Evolutionary conservation across 1,284 basidiomycete genomes (phyloP), one percentile per base, ranked within the genome.

Genomic region (Termitomyces sp.): DNA sequence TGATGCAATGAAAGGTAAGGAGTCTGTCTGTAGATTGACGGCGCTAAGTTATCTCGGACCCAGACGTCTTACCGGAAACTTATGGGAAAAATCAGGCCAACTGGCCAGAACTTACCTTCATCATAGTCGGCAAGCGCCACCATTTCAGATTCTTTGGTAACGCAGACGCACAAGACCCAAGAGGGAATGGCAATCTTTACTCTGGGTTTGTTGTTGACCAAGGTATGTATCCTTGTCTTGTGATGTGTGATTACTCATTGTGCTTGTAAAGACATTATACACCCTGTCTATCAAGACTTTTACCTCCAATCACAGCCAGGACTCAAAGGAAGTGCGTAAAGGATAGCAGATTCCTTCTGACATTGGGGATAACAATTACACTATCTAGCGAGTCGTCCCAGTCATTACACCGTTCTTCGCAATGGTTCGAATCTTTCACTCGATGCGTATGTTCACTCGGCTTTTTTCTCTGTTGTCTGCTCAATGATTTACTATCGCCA

Each of bases 41-140:
- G 30, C 34, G 15, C 19, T 17, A 3, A 17, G 21, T n/a, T 42
- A 31, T 31, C 6, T 33, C 8, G 6, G 33, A 40, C 43, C 7
- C 24, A 58, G 58, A 40, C 8, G 49, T 48, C 26, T 28, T 63
- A 2, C 44, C 19, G 8, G 45, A 55, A 6, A 44, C 45, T 8
- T 62, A 62, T 45, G 53, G 42, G 3, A 19, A 28, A 21, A 48
- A 59, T 21, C 48, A 51, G 5, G 28, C 17, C 1, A 39, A 47
- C 2, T 54, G 52, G 28, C 71, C 71, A 1, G 53, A 53, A 17
- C 36, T 75, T 0, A 68, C 64, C 0, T 72, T 71, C 50, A 61
- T 75, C 17, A 65, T 75, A 17, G 75, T 75, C 12, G 71, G 70
- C 1, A 77, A 77, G 52, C 63, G 72, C 19, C 73, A 73, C 48